Conservation (phyloP, 129 eudicot genomes). For the Pittosporum tobira region DNA sequence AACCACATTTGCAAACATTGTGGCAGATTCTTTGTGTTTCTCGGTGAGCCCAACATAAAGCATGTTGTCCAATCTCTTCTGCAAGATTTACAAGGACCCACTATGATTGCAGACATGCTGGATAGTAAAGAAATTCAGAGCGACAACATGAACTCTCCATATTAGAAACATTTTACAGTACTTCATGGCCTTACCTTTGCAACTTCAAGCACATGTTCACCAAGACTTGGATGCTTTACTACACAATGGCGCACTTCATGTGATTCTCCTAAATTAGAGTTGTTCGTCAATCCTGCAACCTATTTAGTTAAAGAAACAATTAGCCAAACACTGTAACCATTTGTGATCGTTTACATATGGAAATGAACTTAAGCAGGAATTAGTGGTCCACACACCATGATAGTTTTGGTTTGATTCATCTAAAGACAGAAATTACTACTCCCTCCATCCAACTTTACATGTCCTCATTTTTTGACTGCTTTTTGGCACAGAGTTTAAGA, state of each 20-base stretch:
- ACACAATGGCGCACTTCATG: constrained; percentile 91
- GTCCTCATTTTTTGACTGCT: no score
- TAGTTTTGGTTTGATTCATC: no score
- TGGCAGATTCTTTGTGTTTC: constrained; percentile 78
- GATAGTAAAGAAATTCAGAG: constrained; percentile 3
- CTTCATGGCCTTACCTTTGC: constrained; percentile 61
- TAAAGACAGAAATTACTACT: no score
- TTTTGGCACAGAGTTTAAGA: no score
- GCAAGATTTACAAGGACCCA: constrained; percentile 37
- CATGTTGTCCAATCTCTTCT: constrained; percentile 94
- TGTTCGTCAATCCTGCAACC: constrained; percentile 91
- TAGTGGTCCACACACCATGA: no score
- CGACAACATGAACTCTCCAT: background rate
- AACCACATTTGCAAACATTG: constrained; percentile 81
- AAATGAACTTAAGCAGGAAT: no score
- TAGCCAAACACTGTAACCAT: background rate
- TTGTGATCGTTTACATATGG: no score
- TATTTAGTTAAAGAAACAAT: constrained; percentile 18
- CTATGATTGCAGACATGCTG: constrained; percentile 16
- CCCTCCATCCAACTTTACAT: no score
- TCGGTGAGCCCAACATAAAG: constrained; percentile 91
- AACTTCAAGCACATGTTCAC: constrained; percentile 78
- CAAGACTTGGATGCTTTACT: constrained; percentile 55
- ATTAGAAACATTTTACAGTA: constrained; percentile 1
- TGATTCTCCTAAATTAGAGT: constrained; percentile 51